Evolutionary conservation across 352 stramenopile species (phyloP), one percentile per base, ranked within the genome.

Genomic region (Phytophthora sp.): DNA sequence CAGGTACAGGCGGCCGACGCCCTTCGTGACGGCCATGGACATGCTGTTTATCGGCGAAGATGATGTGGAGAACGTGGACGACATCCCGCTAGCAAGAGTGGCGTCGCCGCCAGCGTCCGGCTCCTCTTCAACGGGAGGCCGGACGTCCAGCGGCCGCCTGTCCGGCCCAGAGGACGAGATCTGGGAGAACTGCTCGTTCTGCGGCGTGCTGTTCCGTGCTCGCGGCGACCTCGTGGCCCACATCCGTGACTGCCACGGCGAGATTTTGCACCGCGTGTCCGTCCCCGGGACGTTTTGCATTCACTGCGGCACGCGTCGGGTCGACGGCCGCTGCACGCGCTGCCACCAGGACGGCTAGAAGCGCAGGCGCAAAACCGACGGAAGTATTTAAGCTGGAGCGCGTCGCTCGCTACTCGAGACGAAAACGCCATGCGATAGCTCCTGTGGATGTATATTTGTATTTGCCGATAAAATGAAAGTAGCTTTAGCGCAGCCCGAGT

Each of bases 1-100:
- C 3, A 59, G 52, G 12, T 69, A 59, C 24, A 51, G 67, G 30
- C 49, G 48, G 3, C 62, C 62, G 4, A 87, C 70, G 12, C 62
- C 72, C 2, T 82, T 87, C n/a, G 75, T 88, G 30, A 83, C 74
- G 1, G 61, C 65, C 23, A 76, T 54, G 2, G 79, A 87, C 10
- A 77, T 88, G 69, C 58, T 80, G 12, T 88, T 87, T 26, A 74
- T 88, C 35, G 65, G 66, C 1, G 75, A 84, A n/a, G 76, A 86
- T 17, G 66, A 84, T 17, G 72, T 64, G 3, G 58, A 76, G 15
- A 58, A 54, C 26, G 64, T 83, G 1, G 57, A 49, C 9, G 42
- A 72, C 31, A 68, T 86, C 20, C 77, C 77, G 4, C 41, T 87
- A 10, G 79, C 79, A 31, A 54, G 46, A 17, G 56, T 81, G 21